phyloP scores from a whole-genome alignment of 176 grass and related monocot genomes.

The Carex cristatella region DNA sequence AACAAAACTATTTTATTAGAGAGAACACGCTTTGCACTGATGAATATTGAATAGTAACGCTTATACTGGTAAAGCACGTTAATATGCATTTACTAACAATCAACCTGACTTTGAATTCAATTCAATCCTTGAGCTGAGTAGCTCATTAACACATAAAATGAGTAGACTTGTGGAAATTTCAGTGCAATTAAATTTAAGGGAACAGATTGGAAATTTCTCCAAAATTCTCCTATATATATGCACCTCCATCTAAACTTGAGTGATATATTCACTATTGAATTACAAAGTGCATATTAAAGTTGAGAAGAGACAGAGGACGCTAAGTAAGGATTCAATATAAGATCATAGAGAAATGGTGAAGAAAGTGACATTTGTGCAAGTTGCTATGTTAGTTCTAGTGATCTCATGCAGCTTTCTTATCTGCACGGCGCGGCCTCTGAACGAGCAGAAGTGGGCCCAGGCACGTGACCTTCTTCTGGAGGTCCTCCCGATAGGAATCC shows the following conservation, averaged over 20 bases:
- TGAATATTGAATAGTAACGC: background rate
- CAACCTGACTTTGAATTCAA: background rate
- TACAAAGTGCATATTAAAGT: background rate
- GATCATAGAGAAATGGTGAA: constrained; percentile 14
- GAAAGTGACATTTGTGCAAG: constrained; percentile 3
- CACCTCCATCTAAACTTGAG: background rate
- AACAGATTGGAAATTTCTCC: background rate
- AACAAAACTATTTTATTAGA: background rate
- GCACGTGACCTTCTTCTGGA: background rate
- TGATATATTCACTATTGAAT: background rate
- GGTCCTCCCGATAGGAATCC: background rate
- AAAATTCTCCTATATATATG: constrained; percentile 25
- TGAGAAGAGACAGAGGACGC: background rate
- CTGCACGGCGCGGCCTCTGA: constrained; percentile 13
- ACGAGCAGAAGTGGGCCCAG: background rate
- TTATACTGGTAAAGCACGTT: background rate
- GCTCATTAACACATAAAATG: background rate
- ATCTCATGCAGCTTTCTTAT: background rate
- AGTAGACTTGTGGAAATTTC: constrained; percentile 22
- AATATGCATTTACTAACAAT: background rate
- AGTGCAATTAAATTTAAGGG: background rate
- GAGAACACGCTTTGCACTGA: background rate
- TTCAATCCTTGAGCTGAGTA: background rate
- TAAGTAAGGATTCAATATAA: background rate
- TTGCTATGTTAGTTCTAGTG: constrained; percentile 3